Conservation (phyloP, 768 basidiomycete genomes). For the Boletus rufocinnamomeus region DNA sequence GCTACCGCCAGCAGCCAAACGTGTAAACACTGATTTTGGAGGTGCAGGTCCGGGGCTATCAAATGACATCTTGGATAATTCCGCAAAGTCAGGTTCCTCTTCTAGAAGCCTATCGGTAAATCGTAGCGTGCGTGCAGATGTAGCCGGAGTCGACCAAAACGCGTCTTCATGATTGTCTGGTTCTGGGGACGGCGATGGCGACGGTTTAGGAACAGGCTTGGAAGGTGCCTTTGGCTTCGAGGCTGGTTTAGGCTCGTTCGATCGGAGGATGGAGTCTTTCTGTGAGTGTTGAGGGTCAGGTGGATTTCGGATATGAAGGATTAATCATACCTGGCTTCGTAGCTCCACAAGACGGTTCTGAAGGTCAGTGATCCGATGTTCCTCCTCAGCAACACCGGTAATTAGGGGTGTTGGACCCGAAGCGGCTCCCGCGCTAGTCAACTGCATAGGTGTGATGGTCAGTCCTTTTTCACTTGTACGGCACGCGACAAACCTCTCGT, state of each 20-base stretch:
- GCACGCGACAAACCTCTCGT: constrained; percentile 40
- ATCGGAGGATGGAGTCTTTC: constrained; percentile 33
- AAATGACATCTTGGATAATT: constrained; percentile 50
- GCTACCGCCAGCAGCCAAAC: constrained; percentile 17
- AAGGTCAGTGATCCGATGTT: constrained; percentile 43
- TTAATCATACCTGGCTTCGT: constrained; percentile 38
- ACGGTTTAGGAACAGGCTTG: constrained; percentile 16
- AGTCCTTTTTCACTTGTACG: constrained; percentile 6
- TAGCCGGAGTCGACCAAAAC: constrained; percentile 64
- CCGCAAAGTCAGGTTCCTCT: constrained; percentile 60
- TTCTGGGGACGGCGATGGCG: constrained; percentile 23
- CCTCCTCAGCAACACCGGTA: constrained; percentile 41
- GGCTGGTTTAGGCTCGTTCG: constrained; percentile 18
- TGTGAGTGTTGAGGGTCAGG: constrained; percentile 10
- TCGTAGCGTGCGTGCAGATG: constrained; percentile 54
- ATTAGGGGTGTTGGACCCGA: constrained; percentile 28
- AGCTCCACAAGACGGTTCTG: constrained; percentile 45
- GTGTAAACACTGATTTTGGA: constrained; percentile 33
- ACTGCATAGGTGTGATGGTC: constrained; percentile 7
- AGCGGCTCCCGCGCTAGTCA: constrained; percentile 18
- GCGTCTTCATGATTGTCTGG: constrained; percentile 50
- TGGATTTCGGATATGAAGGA: not conserved
- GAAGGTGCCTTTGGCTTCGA: constrained; percentile 13
- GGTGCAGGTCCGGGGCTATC: constrained; percentile 43
- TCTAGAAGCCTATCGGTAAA: constrained; percentile 66